These are phyloP conservation scores for Psophocarpus tetragonolobus DNA, from an alignment of 306 rosid genomes.

Conservation along the genomic window DNA sequence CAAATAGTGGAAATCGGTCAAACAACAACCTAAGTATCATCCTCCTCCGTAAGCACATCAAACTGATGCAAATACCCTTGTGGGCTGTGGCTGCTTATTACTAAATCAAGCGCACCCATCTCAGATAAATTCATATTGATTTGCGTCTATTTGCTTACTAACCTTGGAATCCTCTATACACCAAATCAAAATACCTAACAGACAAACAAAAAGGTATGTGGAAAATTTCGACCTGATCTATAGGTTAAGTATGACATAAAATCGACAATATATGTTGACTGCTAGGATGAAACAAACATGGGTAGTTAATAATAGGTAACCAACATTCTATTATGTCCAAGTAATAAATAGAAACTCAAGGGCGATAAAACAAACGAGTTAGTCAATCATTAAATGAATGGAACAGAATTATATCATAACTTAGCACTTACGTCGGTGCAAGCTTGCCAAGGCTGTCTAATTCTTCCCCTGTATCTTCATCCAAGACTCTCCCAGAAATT, in stretches of 20 bases:
- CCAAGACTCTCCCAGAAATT: conserved; percentile 80
- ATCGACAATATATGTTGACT: neutral
- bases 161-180: conserved; percentile 10
- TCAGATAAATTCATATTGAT: conserved; percentile 2
- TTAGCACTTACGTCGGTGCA: conserved; percentile 87
- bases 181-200: neutral
- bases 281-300: neutral
- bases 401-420: conserved; percentile 15
- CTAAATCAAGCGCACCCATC: conserved; percentile 2
- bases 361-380: neutral
- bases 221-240: neutral
- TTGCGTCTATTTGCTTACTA: neutral
- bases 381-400: neutral
- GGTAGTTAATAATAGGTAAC: neutral
- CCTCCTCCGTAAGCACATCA: conserved; percentile 24
- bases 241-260: neutral
- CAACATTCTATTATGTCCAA: neutral
- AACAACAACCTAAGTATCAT: neutral
- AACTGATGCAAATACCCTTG: neutral
- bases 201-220: neutral
- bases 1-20: neutral
- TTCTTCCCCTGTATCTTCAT: conserved; percentile 89
- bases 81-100: neutral
- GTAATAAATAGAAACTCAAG: conserved; percentile 12
- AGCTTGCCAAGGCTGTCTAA: conserved; percentile 92